phyloP scores from a whole-genome alignment of 495 filamentous ascomycete species.

The Evansstolkia leycettana region DNA sequence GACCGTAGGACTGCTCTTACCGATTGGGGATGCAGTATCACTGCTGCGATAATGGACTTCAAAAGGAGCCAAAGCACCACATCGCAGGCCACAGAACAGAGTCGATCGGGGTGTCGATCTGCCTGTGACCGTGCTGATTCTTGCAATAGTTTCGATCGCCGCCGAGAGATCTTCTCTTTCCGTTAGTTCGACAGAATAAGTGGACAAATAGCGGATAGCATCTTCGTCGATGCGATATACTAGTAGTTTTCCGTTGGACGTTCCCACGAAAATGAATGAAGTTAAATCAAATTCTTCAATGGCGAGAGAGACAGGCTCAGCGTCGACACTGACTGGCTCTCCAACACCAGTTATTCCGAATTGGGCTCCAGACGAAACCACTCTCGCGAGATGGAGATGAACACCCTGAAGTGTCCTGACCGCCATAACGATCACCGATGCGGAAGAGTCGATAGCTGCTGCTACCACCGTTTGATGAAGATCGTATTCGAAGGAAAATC shows the following conservation, averaged over 20 bases:
- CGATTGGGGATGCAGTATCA: constrained; percentile 8
- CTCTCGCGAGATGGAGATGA: constrained; percentile 11
- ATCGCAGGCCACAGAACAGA: constrained; percentile 31
- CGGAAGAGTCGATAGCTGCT: constrained; percentile 18
- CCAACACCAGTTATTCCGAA: constrained; percentile 9
- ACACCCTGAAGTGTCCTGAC: constrained; percentile 12
- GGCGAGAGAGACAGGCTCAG: constrained; percentile 27
- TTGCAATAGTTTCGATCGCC: constrained; percentile 27
- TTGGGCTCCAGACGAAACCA: constrained; percentile 5
- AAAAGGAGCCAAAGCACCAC: constrained; percentile 25
- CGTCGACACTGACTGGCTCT: constrained; percentile 9
- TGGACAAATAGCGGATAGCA: constrained; percentile 8
- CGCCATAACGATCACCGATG: constrained; percentile 15
- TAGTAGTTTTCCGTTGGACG: constrained; percentile 20
- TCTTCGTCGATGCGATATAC: constrained; percentile 17
- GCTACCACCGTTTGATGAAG: constrained; percentile 11
- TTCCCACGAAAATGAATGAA: constrained; percentile 25
- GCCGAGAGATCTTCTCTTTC: constrained; percentile 18
- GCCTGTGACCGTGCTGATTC: constrained; percentile 7
- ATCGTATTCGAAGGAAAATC: constrained; percentile 9
- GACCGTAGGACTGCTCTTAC: too few species aligned
- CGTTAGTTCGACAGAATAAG: constrained; percentile 7
- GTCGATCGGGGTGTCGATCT: constrained; percentile 6
- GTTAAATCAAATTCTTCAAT: constrained; percentile 14
- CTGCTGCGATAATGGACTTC: too few species aligned